phyloP scores from a whole-genome alignment of 139 green algal species.

The Chlorella sp. region DNA sequence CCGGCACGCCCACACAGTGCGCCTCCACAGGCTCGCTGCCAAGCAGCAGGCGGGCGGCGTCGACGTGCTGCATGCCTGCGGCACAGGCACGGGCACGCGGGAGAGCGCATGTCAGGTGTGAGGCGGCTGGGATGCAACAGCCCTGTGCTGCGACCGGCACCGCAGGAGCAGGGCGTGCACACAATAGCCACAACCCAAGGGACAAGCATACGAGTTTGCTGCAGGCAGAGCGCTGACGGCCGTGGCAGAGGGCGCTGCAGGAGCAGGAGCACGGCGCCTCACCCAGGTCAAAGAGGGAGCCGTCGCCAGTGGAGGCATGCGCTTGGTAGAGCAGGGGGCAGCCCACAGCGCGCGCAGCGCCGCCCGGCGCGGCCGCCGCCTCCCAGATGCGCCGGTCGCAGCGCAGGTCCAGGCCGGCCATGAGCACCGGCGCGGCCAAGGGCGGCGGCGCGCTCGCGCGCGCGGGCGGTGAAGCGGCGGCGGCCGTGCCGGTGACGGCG shows the following conservation, averaged over 20 bases:
- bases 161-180: not conserved
- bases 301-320: not conserved
- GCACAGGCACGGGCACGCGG: not conserved
- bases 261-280: not conserved
- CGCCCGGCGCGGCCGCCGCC: not conserved
- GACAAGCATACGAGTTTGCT: not conserved
- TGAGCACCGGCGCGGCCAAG: not conserved
- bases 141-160: not conserved
- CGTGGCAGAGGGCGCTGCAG: too few relatives aligned
- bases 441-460: not conserved
- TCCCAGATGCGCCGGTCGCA: not conserved
- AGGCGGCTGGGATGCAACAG: not conserved
- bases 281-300: constrained; percentile 9
- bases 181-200: too few relatives aligned
- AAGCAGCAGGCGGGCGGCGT: not conserved
- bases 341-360: constrained; percentile 7
- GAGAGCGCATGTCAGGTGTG: not conserved
- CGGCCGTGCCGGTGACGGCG: too few relatives aligned
- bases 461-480: too few relatives aligned
- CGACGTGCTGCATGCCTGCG: constrained; percentile 15
- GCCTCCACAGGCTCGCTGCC: not conserved
- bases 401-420: constrained; percentile 14
- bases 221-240: not conserved
- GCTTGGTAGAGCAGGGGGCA: constrained; percentile 15
- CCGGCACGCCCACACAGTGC: not conserved